Evolutionary conservation across 192 early-diverging fungal species (phyloP).

Genomic region (Geranomyces variabilis): DNA sequence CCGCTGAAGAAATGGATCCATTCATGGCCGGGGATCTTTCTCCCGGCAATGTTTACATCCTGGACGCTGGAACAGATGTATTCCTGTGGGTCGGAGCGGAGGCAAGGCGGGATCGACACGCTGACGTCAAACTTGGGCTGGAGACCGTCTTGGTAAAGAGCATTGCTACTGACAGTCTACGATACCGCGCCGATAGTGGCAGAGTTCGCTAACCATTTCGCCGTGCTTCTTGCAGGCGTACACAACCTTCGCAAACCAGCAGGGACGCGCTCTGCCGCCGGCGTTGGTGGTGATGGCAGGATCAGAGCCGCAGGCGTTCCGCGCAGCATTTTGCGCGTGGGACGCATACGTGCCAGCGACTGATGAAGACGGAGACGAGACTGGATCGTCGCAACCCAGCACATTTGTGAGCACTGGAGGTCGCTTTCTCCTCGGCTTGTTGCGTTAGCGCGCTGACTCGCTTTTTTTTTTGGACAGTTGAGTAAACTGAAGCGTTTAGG

Average conservation of each 20-base stretch:
- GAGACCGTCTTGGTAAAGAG: constrained; percentile 34
- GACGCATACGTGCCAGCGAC: constrained; percentile 17
- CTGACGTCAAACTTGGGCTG: constrained; percentile 35
- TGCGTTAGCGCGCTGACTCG: not conserved
- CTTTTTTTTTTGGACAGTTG: not conserved
- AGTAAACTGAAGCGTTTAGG: constrained; percentile 13
- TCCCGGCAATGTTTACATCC: constrained; percentile 27
- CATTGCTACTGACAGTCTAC: too few species aligned
- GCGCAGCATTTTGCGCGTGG: constrained; percentile 37
- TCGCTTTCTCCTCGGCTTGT: not conserved
- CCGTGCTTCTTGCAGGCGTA: constrained; percentile 4
- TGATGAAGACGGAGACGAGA: constrained; percentile 31
- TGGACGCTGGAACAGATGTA: constrained; percentile 45
- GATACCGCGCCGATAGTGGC: too few species aligned
- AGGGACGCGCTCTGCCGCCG: not conserved
- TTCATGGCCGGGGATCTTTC: constrained; percentile 37
- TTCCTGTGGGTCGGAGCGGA: constrained; percentile 44
- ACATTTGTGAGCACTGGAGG: constrained; percentile 21
- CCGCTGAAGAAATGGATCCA: constrained; percentile 39
- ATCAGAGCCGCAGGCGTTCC: constrained; percentile 37
- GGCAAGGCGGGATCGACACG: constrained; percentile 3
- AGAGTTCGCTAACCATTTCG: too few species aligned
- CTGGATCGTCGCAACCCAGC: not conserved
- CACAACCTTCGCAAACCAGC: not conserved
- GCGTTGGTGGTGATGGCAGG: constrained; percentile 28